These are phyloP conservation scores for Pythium aquatile DNA, from an alignment of 352 stramenopile species.

Conservation along the genomic window DNA sequence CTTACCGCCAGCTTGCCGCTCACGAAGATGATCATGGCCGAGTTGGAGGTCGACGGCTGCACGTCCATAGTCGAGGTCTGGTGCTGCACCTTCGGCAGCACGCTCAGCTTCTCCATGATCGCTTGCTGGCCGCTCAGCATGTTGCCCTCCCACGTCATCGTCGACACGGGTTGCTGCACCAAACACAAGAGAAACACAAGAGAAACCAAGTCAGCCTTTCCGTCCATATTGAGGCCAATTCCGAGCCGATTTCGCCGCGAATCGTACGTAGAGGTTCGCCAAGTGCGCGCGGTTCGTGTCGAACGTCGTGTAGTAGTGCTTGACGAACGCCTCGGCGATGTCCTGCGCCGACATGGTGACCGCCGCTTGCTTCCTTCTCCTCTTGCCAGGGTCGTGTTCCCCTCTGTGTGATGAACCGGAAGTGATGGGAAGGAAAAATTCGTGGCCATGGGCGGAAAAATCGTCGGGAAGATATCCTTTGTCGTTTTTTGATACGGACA, in stretches of 20 bases:
- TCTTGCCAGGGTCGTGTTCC: conserved; percentile 6
- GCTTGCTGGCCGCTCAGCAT: conserved; percentile 69
- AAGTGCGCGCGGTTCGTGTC: conserved; percentile 76
- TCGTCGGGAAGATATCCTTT: neutral
- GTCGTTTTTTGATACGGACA: neutral
- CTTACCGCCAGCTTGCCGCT: conserved; percentile 84
- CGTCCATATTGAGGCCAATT: neutral
- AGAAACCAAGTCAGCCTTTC: conserved; percentile 6
- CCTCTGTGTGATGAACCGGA: conserved; percentile 11
- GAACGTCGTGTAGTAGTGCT: conserved; percentile 89
- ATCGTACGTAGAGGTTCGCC: conserved; percentile 77
- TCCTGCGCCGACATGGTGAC: conserved; percentile 79
- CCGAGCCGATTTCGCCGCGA: neutral
- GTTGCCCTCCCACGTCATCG: conserved; percentile 77
- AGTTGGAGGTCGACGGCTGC: conserved; percentile 88
- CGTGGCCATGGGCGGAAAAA: conserved; percentile 11
- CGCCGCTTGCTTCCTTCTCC: conserved; percentile 4
- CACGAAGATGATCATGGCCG: conserved; percentile 96
- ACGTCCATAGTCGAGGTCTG: conserved; percentile 90
- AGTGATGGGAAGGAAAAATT: conserved; percentile 8
- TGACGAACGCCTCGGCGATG: conserved; percentile 82
- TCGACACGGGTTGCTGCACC: conserved; percentile 62
- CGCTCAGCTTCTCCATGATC: conserved; percentile 90
- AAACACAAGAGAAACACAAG: conserved; percentile 3
- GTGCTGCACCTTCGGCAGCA: conserved; percentile 70